Base-by-base conservation (phyloP, 2,329 filamentous ascomycete genomes). In the Trematosphaeria pertusa region DNA sequence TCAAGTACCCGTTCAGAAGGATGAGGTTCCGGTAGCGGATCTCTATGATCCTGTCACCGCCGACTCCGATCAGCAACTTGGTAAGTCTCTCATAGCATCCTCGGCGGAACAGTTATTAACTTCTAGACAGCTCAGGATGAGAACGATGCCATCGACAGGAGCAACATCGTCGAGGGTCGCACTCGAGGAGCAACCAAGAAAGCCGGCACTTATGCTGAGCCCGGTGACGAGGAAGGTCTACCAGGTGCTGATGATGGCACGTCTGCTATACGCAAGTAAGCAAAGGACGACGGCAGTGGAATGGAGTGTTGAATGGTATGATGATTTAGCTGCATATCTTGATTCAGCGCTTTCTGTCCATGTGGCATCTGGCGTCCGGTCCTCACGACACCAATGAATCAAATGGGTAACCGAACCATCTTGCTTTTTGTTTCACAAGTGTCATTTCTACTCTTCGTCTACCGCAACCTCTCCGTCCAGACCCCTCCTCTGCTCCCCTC, bases 191-290 rank as follows among this genome's bases (percentile, higher is more conserved):
- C 76, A 0, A 61, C 74, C 0, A 78, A 78, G 68, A 26, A 66
- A 31, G 50, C 65, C 26, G 77, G 78, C 14, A 68, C 70, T 0
- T 81, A 81, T 55, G 52, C 61, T 1, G 78, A 81, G 71, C 79
- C 78, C n/a, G 75, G 76, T 21, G 79, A 81, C 54, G 77, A 80
- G 44, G 78, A 80, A 64, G 68, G 73, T 12, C 55, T 76, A 38
- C 62, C 71, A n/a, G 64, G 60, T 4, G 52, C 60, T 0, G 55
- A 68, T 6, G 67, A 75, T 47, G 69, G 69, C 2, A 72, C 64
- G 0, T 68, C 64, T 21, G 37, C 64, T 37, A 51, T 56, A 6
- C 50, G 59, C 5, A 50, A 64, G 58, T 64, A 52, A 37, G 14
- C 2, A 26, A 19, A 11, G n/a, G 26, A n/a, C n/a, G n/a, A n/a